Evolutionary conservation across 108 stramenopile species (phyloP), one percentile per base, ranked within the genome.

Genomic region (Cylindrotheca fusiformis): DNA sequence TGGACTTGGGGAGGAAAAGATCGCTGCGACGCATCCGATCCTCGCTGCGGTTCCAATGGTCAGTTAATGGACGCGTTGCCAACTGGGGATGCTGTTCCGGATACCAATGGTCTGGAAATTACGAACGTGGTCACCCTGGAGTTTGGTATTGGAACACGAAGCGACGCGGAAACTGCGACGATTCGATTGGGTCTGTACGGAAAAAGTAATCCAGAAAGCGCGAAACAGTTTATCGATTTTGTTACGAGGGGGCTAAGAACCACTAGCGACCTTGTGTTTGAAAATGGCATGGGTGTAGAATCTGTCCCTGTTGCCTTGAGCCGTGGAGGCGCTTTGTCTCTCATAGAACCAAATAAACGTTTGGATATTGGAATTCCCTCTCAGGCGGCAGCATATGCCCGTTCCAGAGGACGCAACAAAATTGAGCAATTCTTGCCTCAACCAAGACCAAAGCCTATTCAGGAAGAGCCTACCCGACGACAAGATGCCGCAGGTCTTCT

Each of bases 1-100:
- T 90, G 87, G 87, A 84, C 72, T 46, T 93, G 91, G 91, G 91
- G 91, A 21, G 91, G 82, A 0, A 80, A 77, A 46, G 86, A 93
- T 52, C 68, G 91, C 27, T 93, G 91, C 65, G 91, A 89, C 66
- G 84, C 91, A 2, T 69, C 77, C 5, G 90, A 91, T 73, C 80
- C 86, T 4, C 31, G 33, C 3, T 91, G 90, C 63, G 90, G 90
- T 12, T 59, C 85, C 1, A 78, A 86, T 58, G 90, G 90, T 1
- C 60, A 68, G 64, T 4, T 85, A 20, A 41, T 73, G 41, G 83
- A 79, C 12, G 50, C 50, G 45, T 59, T 69, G 18, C 61, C 74
- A 0, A 29, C 49, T 24, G 90, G 86, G 18, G 48, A 75, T 23
- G 61, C 60, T 1, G 76, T 86, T 5, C 86, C 84, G 17, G 68